phyloP scores from a whole-genome alignment of 2,329 filamentous ascomycete genomes.

The Hymenoscyphus albidus region DNA sequence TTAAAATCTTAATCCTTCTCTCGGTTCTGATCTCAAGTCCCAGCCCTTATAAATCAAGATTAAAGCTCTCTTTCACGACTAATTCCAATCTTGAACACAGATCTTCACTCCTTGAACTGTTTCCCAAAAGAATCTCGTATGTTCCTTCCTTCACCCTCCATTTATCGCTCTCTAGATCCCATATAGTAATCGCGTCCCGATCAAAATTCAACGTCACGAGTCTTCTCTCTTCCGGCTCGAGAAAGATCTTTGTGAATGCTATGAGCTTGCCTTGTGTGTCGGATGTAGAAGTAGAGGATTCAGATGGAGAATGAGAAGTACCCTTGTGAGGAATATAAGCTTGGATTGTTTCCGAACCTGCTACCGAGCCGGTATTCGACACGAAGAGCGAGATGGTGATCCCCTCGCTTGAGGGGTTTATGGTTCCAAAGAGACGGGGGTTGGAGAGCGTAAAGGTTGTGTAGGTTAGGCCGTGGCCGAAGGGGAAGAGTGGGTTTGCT shows the following conservation, averaged over 20 bases:
- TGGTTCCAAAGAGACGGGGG: not conserved
- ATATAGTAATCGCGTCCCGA: not conserved
- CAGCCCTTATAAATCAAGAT: not conserved
- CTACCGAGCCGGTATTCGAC: not conserved
- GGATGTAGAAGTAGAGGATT: too few species aligned
- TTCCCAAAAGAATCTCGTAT: not conserved
- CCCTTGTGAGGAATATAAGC: not conserved
- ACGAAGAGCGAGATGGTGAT: not conserved
- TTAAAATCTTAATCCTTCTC: too few species aligned
- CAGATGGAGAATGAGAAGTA: too few species aligned
- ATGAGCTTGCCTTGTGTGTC: not conserved
- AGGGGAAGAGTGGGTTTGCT: conserved; percentile 45
- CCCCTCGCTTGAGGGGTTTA: not conserved
- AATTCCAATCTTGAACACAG: not conserved
- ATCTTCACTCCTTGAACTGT: not conserved
- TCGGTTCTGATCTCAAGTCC: not conserved
- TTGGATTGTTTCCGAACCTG: conserved; percentile 5
- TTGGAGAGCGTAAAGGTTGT: conserved; percentile 46
- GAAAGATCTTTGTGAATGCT: not conserved
- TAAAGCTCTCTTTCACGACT: not conserved
- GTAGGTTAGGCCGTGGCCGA: conserved; percentile 62
- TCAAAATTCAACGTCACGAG: not conserved
- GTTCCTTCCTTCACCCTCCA: not conserved
- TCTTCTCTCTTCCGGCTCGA: conserved; percentile 1
- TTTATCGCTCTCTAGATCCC: not conserved